Conservation (phyloP, 768 basidiomycete genomes). For the Mycena indigotica region DNA sequence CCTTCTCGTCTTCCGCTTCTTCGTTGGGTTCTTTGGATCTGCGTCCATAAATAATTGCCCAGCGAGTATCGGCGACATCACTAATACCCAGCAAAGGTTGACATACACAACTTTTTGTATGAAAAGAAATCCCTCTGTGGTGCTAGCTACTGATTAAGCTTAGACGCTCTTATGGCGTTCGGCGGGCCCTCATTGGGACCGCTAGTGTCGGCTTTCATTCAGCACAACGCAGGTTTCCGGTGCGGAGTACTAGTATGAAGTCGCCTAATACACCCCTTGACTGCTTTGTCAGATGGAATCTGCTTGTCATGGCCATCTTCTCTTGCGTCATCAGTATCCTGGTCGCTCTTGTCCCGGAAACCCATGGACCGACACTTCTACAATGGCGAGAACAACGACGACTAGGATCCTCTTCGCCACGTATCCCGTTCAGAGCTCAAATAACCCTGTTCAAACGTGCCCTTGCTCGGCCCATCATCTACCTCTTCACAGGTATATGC, state of each 20-base stretch:
- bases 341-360: constrained; percentile 15
- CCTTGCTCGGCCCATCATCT: constrained; percentile 12
- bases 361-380: constrained; percentile 20
- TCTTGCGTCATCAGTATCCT: constrained; percentile 14
- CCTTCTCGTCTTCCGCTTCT: constrained; percentile 20
- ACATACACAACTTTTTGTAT: constrained; percentile 13
- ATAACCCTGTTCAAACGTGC: constrained; percentile 10
- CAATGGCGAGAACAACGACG: constrained; percentile 8
- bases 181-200: constrained; percentile 19
- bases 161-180: constrained; percentile 19
- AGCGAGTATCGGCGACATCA: constrained; percentile 18
- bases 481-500: constrained; percentile 17
- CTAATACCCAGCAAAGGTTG: not conserved
- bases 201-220: constrained; percentile 14
- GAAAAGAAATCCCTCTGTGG: not conserved
- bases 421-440: constrained; percentile 4
- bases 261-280: not conserved
- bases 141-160: no score
- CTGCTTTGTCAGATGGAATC: constrained; percentile 13
- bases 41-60: constrained; percentile 17
- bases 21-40: constrained; percentile 17
- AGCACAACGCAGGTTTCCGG: constrained; percentile 17
- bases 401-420: constrained; percentile 3
- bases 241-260: constrained; percentile 1
- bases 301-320: constrained; percentile 21